Evolutionary conservation across 495 filamentous ascomycete species (phyloP).

Genomic region (Immersiella caudata): DNA sequence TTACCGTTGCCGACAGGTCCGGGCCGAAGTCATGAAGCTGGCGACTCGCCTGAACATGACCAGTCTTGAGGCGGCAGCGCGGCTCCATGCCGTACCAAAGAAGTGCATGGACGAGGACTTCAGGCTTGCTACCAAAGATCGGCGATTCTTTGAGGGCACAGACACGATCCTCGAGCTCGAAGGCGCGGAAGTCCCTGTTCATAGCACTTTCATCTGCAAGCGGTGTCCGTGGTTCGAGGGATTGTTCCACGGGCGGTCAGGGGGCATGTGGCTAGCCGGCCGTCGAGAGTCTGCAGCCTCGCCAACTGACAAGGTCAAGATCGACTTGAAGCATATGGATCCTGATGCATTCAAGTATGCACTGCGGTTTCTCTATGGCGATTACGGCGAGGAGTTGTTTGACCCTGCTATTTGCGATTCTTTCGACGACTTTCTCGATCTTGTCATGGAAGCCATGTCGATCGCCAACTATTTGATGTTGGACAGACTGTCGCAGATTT

Average conservation of each 20-base stretch:
- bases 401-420: constrained; percentile 70
- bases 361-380: constrained; percentile 80
- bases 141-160: constrained; percentile 69
- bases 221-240: constrained; percentile 92
- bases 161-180: constrained; percentile 79
- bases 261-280: constrained; percentile 76
- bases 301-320: constrained; percentile 58
- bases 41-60: constrained; percentile 66
- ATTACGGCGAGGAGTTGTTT: constrained; percentile 79
- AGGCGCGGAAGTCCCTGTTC: constrained; percentile 64
- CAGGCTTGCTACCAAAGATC: constrained; percentile 63
- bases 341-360: constrained; percentile 74
- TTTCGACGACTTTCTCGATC: constrained; percentile 81
- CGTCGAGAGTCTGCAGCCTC: constrained; percentile 50
- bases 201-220: constrained; percentile 77
- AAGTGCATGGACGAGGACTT: constrained; percentile 69
- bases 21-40: constrained; percentile 79
- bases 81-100: constrained; percentile 67
- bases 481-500: constrained; percentile 84
- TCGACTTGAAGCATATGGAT: constrained; percentile 83
- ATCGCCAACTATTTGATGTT: constrained; percentile 95
- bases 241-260: constrained; percentile 82
- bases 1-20: constrained; percentile 72
- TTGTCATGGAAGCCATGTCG: constrained; percentile 88
- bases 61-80: constrained; percentile 72